Percentiles rank a stretch among this genome's conserved stretches.
Evolutionary conservation across 768 basidiomycete genomes (phyloP).

Genomic region (Dacryopinax spathularia): DNA sequence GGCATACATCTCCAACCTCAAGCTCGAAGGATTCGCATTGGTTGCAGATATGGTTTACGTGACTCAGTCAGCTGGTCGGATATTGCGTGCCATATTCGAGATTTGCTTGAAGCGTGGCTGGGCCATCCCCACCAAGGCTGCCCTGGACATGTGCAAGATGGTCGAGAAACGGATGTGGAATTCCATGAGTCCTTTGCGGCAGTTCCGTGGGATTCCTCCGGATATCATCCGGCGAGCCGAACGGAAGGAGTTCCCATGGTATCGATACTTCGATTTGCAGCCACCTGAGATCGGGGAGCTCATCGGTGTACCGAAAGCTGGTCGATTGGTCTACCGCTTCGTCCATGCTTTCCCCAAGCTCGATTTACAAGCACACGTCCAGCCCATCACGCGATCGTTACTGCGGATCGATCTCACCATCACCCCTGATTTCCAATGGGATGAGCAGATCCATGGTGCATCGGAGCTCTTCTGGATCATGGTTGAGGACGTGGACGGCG

Average conservation of each 20-base stretch:
- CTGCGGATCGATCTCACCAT: slow-evolving; percentile 88
- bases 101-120: slow-evolving; percentile 97
- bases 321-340: slow-evolving; percentile 76
- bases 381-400: slow-evolving; percentile 87
- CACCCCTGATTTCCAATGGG: slow-evolving; percentile 97
- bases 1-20: slow-evolving; percentile 85
- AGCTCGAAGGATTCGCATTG: slow-evolving; percentile 76
- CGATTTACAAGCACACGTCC: slow-evolving; percentile 87
- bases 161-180: slow-evolving; percentile 87
- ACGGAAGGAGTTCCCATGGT: slow-evolving; percentile 97
- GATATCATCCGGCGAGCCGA: slow-evolving; percentile 85
- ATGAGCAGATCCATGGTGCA: slow-evolving; percentile 77
- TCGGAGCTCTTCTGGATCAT: slow-evolving; percentile 86
- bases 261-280: slow-evolving; percentile 87
- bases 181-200: slow-evolving; percentile 92
- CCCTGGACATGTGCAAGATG: slow-evolving; percentile 92
- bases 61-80: slow-evolving; percentile 92
- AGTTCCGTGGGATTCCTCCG: slow-evolving; percentile 80
- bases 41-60: slow-evolving; percentile 93
- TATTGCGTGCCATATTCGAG: slow-evolving; percentile 91
- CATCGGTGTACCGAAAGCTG: slow-evolving; percentile 86
- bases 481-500: slow-evolving; percentile 95
- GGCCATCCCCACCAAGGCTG: slow-evolving; percentile 84
- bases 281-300: slow-evolving; percentile 92
- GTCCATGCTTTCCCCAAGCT: slow-evolving; percentile 95